Percentiles rank a stretch among this genome's conserved stretches.
Conservation (phyloP, 1,284 basidiomycete species). For the Puccinia coronata region DNA sequence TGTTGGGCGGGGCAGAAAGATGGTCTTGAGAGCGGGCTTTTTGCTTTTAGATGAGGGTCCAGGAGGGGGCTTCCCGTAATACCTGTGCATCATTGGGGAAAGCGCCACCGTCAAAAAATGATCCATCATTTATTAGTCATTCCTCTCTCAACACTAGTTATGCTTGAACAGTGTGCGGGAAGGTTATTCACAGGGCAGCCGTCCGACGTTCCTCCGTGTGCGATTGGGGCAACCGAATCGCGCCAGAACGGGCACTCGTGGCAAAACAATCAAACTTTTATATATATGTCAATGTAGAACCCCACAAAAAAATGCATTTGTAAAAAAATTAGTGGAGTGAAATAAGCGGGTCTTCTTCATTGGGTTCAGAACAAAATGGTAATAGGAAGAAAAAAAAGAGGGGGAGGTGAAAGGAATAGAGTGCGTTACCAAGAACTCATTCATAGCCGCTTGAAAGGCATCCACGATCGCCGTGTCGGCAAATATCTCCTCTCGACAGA, state of each 20-base stretch:
- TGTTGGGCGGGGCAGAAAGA: background rate
- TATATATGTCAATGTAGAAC: too few species aligned
- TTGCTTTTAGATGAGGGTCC: slow-evolving; percentile 19
- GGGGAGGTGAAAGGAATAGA: background rate
- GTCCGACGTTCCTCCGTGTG: background rate
- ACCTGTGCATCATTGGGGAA: too few species aligned
- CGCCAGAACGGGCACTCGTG: background rate
- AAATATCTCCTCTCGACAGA: slow-evolving; percentile 31
- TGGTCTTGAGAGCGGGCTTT: background rate
- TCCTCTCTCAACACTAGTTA: background rate
- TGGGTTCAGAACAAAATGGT: background rate
- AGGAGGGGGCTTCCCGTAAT: slow-evolving; percentile 34
- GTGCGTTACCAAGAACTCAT: slow-evolving; percentile 15
- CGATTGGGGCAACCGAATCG: slow-evolving; percentile 26
- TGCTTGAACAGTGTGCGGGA: background rate
- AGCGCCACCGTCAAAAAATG: background rate
- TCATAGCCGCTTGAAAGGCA: slow-evolving; percentile 39
- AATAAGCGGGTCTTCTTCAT: background rate
- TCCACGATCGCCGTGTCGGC: slow-evolving; percentile 21
- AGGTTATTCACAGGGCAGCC: background rate
- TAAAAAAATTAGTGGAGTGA: background rate
- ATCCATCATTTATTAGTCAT: background rate
- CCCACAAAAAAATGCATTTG: too few species aligned
- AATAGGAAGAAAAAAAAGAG: too few species aligned
- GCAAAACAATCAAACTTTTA: background rate